A percentile compares a stretch with the other conserved stretches of the same genome.
Conservation (phyloP, 2,329 filamentous ascomycete species). For the Paraconiothyrium sp. region DNA sequence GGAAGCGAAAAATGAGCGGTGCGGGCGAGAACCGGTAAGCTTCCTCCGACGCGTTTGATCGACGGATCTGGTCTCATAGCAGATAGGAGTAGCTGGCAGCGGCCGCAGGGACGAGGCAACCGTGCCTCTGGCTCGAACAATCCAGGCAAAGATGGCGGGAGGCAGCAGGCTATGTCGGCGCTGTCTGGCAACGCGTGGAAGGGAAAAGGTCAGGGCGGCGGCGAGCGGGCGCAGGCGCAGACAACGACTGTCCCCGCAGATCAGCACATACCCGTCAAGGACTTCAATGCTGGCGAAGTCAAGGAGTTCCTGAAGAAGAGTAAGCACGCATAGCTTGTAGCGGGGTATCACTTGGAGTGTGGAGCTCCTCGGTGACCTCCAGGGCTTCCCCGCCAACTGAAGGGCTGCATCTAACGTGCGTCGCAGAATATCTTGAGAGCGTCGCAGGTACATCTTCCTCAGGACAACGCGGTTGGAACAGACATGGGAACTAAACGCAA, state of each 20-base stretch:
- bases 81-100: constrained; percentile 43
- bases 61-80: constrained; percentile 25
- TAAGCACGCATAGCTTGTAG: constrained; percentile 30
- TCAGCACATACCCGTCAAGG: constrained; percentile 48
- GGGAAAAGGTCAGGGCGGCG: constrained; percentile 37
- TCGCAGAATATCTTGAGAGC: constrained; percentile 40
- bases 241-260: constrained; percentile 29
- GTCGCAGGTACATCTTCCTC: constrained; percentile 34
- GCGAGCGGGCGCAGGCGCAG: constrained; percentile 30
- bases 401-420: constrained; percentile 30
- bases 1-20: constrained; percentile 46
- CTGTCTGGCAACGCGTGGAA: constrained; percentile 50
- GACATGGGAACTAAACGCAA: constrained; percentile 30
- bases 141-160: constrained; percentile 44
- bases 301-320: constrained; percentile 54
- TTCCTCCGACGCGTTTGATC: constrained; percentile 2
- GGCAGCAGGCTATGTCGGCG: constrained; percentile 43
- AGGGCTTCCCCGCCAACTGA: constrained; percentile 4
- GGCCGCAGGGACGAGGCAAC: constrained; percentile 43
- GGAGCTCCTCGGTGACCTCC: background rate
- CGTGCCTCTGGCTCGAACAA: constrained; percentile 45
- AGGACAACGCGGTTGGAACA: constrained; percentile 10
- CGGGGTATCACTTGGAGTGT: constrained; percentile 1
- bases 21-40: constrained; percentile 50
- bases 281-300: constrained; percentile 57